Evolutionary conservation across 257 asterid species (phyloP).

Genomic region (Knoxia roxburghii): DNA sequence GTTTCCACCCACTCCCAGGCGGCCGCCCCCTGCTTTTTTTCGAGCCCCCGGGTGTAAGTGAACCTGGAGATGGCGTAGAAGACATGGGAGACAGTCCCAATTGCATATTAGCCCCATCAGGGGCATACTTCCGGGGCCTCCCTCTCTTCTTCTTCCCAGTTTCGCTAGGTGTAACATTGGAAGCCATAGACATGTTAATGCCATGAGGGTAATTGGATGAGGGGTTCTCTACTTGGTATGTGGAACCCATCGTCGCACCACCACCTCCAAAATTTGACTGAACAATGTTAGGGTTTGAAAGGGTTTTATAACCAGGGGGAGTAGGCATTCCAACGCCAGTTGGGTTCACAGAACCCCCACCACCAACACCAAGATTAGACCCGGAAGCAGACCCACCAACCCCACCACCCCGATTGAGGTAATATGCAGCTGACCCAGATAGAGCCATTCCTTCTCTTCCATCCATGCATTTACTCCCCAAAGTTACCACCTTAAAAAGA

Average conservation of each 20-base stretch:
- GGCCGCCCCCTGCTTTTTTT: slow-evolving; percentile 72
- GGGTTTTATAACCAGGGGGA: slow-evolving; percentile 45
- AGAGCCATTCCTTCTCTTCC: slow-evolving; percentile 39
- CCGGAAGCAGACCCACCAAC: slow-evolving; percentile 27
- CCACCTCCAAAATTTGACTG: slow-evolving; percentile 53
- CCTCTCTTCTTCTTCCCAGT: slow-evolving; percentile 88
- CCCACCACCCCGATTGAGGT: slow-evolving; percentile 27
- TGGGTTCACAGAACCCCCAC: slow-evolving; percentile 18
- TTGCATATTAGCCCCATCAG: slow-evolving; percentile 72
- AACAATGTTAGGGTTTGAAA: slow-evolving; percentile 44
- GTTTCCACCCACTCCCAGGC: slow-evolving; percentile 95
- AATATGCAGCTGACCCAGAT: slow-evolving; percentile 31
- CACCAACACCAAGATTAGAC: slow-evolving; percentile 20
- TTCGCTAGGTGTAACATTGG: slow-evolving; percentile 42
- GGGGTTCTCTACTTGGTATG: slow-evolving; percentile 63
- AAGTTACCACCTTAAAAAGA: not conserved
- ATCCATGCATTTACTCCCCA: slow-evolving; percentile 39
- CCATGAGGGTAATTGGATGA: slow-evolving; percentile 48
- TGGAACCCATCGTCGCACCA: slow-evolving; percentile 34
- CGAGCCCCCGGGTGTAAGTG: slow-evolving; percentile 37
- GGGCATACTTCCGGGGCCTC: slow-evolving; percentile 88
- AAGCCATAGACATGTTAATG: slow-evolving; percentile 29
- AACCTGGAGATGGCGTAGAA: slow-evolving; percentile 41
- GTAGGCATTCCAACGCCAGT: slow-evolving; percentile 22
- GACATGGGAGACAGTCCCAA: slow-evolving; percentile 64